Conservation (phyloP, 1,284 basidiomycete species). For the Schizophyllum commune region DNA sequence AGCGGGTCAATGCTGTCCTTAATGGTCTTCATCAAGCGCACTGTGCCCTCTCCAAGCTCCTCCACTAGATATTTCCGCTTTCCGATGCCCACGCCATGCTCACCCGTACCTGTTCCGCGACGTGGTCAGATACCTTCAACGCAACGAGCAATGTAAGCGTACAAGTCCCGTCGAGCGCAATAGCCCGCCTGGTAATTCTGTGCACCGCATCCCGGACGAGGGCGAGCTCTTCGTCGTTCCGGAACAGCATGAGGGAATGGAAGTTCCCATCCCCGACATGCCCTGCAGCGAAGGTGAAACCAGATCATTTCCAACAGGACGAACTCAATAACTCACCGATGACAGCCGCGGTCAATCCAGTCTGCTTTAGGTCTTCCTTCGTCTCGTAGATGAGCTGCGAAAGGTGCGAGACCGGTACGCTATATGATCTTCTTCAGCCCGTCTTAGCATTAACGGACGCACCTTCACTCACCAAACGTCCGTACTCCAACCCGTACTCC, state of each 20-base stretch:
- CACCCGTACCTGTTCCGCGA: conserved; percentile 53
- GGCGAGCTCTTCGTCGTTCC: conserved; percentile 49
- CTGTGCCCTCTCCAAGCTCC: conserved; percentile 78
- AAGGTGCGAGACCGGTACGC: conserved; percentile 76
- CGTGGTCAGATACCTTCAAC: neutral
- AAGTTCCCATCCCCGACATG: conserved; percentile 81
- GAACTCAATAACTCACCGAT: conserved; percentile 19
- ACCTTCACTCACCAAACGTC: conserved; percentile 68
- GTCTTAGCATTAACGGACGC: neutral
- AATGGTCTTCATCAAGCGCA: conserved; percentile 78
- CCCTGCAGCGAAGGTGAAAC: conserved; percentile 25
- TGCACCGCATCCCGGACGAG: conserved; percentile 47
- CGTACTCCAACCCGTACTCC: conserved; percentile 67
- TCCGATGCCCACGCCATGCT: conserved; percentile 86
- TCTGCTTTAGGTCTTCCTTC: conserved; percentile 57
- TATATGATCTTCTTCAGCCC: conserved; percentile 17
- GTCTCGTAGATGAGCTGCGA: conserved; percentile 73
- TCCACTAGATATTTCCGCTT: conserved; percentile 69
- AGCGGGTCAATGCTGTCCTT: conserved; percentile 74
- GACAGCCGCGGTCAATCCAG: conserved; percentile 58
- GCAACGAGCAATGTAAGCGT: conserved; percentile 14
- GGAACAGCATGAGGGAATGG: conserved; percentile 54
- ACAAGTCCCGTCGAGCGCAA: conserved; percentile 74
- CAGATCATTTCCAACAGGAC: neutral
- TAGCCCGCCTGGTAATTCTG: conserved; percentile 66